Evolutionary conservation across 1,139 yeast species (phyloP).

Genomic region (Saccharomyces pastorianus): DNA sequence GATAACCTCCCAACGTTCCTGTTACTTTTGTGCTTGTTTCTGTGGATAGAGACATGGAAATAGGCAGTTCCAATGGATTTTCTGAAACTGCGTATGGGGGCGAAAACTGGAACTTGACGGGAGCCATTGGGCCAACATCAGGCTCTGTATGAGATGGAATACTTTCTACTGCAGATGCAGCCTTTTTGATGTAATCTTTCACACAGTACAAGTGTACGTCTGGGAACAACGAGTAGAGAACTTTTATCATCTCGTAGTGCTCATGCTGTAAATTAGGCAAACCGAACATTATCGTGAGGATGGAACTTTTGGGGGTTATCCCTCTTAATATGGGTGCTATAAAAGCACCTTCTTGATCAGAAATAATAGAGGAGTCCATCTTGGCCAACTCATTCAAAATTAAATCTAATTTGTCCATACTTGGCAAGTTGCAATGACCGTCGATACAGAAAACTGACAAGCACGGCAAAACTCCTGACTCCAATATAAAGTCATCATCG

Average conservation of each 20-base stretch:
- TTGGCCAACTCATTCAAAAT: constrained; percentile 41
- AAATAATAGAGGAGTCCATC: constrained; percentile 31
- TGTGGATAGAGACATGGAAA: constrained; percentile 71
- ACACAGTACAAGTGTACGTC: constrained; percentile 72
- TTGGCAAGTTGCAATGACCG: constrained; percentile 38
- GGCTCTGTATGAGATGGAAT: constrained; percentile 1
- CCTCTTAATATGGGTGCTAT: constrained; percentile 87
- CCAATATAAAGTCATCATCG: constrained; percentile 11
- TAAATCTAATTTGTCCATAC: constrained; percentile 41
- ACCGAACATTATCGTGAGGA: constrained; percentile 75
- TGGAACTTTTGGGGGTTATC: constrained; percentile 40
- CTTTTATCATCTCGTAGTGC: constrained; percentile 11
- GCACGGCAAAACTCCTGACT: constrained; percentile 26
- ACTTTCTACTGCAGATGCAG: constrained; percentile 14
- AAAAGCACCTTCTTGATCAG: constrained; percentile 84
- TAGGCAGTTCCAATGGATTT: constrained; percentile 58
- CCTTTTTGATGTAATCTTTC: constrained; percentile 55
- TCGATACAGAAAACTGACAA: constrained; percentile 36
- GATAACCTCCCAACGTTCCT: constrained; percentile 86
- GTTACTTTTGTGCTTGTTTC: constrained; percentile 56
- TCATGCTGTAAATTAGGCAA: constrained; percentile 41
- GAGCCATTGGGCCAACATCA: constrained; percentile 4
- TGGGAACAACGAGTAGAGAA: constrained; percentile 55
- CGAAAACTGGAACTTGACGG: constrained; percentile 36
- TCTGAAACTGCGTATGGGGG: constrained; percentile 71